Evolutionary conservation across 352 stramenopile genomes (phyloP).

Genomic region (Blastocystis sp.): DNA sequence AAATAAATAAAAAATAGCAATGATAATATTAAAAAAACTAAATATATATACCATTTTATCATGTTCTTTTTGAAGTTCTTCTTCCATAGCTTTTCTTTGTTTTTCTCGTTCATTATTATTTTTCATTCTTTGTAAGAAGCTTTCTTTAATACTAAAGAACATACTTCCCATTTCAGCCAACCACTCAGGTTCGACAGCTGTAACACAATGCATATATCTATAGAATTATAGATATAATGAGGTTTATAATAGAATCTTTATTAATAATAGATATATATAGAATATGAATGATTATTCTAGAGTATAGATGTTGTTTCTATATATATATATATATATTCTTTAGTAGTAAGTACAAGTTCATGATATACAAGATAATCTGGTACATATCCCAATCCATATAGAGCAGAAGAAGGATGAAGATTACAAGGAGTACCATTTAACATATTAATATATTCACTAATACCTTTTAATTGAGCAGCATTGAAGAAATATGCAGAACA

Average conservation of each 20-base stretch:
- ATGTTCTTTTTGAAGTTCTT: slow-evolving; percentile 62
- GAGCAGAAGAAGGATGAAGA: slow-evolving; percentile 79
- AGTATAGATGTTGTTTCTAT: slow-evolving; percentile 46
- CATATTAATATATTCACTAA: slow-evolving; percentile 99
- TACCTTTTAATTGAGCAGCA: slow-evolving; percentile 88
- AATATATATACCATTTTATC: too few species aligned
- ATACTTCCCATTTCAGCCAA: slow-evolving; percentile 91
- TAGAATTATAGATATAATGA: slow-evolving; percentile 19
- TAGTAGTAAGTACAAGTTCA: slow-evolving; percentile 95
- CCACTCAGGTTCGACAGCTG: slow-evolving; percentile 93
- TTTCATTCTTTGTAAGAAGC: slow-evolving; percentile 71
- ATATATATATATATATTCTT: too few species aligned
- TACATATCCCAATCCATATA: slow-evolving; percentile 91
- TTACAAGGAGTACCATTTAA: slow-evolving; percentile 84
- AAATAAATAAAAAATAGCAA: too few species aligned
- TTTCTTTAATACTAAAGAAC: slow-evolving; percentile 96
- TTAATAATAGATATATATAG: too few species aligned
- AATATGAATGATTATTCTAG: too few species aligned
- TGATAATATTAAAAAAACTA: too few species aligned
- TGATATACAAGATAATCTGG: slow-evolving; percentile 98
- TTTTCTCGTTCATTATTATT: slow-evolving; percentile 61
- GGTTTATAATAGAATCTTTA: too few species aligned
- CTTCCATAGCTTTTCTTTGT: slow-evolving; percentile 45
- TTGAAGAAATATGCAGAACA: slow-evolving; percentile 99
- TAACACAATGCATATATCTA: slow-evolving; percentile 93